Conservation (phyloP, 208 protist genomes). For the Trichomonas vaginalis region DNA sequence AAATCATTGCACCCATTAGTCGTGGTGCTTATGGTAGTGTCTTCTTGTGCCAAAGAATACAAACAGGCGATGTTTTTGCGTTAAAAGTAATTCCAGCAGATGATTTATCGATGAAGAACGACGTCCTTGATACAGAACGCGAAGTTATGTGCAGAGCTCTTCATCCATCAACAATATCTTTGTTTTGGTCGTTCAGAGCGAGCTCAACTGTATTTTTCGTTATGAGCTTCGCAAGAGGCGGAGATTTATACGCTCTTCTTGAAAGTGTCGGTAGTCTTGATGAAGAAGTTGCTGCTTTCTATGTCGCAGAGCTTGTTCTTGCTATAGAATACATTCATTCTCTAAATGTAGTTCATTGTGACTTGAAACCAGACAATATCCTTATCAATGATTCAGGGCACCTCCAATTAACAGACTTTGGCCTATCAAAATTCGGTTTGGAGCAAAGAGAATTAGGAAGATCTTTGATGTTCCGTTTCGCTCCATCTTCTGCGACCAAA, state of each 20-base stretch:
- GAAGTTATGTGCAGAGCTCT: not conserved
- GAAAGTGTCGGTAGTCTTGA: not conserved
- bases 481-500: not conserved
- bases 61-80: slow-evolving; percentile 6
- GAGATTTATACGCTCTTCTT: not conserved
- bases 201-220: not conserved
- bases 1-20: not conserved
- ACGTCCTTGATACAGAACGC: not conserved
- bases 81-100: not conserved
- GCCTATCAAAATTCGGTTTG: not conserved
- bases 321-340: not conserved
- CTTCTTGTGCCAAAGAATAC: not conserved
- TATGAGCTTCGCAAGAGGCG: not conserved
- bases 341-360: not conserved
- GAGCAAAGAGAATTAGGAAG: not conserved
- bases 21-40: not conserved
- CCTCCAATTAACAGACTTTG: not conserved
- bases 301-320: not conserved
- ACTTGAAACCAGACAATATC: not conserved
- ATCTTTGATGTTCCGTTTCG: not conserved
- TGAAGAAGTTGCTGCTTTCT: not conserved
- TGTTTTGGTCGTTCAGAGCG: not conserved
- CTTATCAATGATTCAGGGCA: not conserved
- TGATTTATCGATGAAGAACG: not conserved
- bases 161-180: not conserved